Conservation (phyloP, 495 filamentous ascomycete species). For the Trichoderma erinaceum region DNA sequence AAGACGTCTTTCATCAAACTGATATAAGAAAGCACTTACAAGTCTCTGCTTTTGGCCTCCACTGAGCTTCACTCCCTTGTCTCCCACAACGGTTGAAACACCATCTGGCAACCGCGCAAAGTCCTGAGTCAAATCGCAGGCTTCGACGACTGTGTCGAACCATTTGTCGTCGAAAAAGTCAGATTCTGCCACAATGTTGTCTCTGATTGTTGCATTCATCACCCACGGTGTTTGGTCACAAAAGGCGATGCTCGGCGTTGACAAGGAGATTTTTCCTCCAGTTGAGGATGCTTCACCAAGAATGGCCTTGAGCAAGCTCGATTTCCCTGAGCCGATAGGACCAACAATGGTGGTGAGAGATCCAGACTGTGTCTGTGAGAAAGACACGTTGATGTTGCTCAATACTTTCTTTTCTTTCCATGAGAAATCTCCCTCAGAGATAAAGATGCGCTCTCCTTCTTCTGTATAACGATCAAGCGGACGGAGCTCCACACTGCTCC, state of each 20-base stretch:
- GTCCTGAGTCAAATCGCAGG: constrained; percentile 55
- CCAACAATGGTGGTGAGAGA: constrained; percentile 39
- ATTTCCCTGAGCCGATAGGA: constrained; percentile 47
- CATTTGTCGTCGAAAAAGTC: constrained; percentile 48
- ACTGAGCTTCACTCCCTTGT: constrained; percentile 55
- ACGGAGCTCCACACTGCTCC: constrained; percentile 9
- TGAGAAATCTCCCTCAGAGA: constrained; percentile 37
- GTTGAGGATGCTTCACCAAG: constrained; percentile 41
- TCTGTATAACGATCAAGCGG: background rate
- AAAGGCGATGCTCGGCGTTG: constrained; percentile 24
- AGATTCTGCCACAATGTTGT: constrained; percentile 50
- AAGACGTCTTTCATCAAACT: background rate
- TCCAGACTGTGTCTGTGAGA: constrained; percentile 22
- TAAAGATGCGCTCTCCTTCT: background rate
- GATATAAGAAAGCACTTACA: constrained; percentile 16
- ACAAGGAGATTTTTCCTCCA: constrained; percentile 23
- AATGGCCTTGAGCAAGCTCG: constrained; percentile 41
- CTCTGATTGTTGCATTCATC: constrained; percentile 52
- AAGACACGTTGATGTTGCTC: constrained; percentile 29
- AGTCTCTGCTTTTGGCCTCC: constrained; percentile 63
- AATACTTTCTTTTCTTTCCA: constrained; percentile 36
- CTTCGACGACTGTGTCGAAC: constrained; percentile 58
- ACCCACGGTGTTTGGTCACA: constrained; percentile 46
- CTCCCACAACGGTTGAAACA: constrained; percentile 54
- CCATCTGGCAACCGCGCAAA: constrained; percentile 46